Base-by-base conservation (phyloP, 2,329 filamentous ascomycete species). In the Trichophyton simii region DNA sequence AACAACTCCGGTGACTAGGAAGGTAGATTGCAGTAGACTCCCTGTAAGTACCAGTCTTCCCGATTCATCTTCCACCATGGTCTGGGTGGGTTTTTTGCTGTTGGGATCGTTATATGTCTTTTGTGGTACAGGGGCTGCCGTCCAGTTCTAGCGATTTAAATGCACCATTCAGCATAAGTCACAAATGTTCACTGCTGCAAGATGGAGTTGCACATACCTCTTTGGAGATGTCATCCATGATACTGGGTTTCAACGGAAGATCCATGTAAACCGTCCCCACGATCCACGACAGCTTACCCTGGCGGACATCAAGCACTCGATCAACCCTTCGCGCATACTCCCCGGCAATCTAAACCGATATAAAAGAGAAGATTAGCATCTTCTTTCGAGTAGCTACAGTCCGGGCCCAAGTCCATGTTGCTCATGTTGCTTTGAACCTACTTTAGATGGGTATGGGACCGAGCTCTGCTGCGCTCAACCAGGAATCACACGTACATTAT, bases 201-300 rank as follows among this genome's bases (percentile, higher is more conserved):
- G 8, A n/a, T 52, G 11, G 73, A 44, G n/a, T 4, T 5, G 18
- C n/a, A 6, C 82, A 66, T 76, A 91, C 89, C 74, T 96, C 92
- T 75, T 95, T 95, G 46, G 89, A 87, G 48, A 99, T 88, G 68
- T 99, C 94, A 63, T 96, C 91, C 38, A 99, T 78, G 72, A 99
- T 92, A 70, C 95, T 95, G 0, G 95, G 94, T 77, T 99, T 99
- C 69, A 96, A 75, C 1, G 88, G 84, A 89, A 99, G 91, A 65
- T 97, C 90, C 87, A 97, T 95, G 73, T 95, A 99, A 36, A 97
- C 85, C 0, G 94, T 99, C 15, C 95, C 94, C 0, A 87, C 82
- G 15, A 99, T 88, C 91, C 92, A 99, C 77, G 92, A 97, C 41
- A 97, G 79, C 76, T 96, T 86, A 65, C 94, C 94, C 77, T 97